Base-by-base conservation (phyloP, 371 early-diverging fungal species). In the Pancytospora epiphaga region DNA sequence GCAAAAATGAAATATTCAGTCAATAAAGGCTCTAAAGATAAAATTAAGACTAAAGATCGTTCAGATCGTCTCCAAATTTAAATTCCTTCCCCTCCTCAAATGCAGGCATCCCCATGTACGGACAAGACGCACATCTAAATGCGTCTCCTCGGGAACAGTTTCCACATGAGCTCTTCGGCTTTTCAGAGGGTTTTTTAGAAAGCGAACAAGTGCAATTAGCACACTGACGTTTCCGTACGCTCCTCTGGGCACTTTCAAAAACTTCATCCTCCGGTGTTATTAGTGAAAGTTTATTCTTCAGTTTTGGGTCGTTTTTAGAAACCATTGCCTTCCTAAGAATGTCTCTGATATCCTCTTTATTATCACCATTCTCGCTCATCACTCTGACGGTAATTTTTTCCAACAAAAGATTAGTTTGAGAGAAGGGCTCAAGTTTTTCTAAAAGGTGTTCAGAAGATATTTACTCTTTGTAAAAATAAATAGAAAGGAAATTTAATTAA, bases 131-230 rank as follows among this genome's bases (percentile, higher is more conserved):
- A 83, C 98, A 98, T 62, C 98, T 86, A 85, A 95, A 98, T 4
- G 95, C 96, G 85, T 98, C 98, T 15, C 98, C 98, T 36, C 95
- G 82, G 66, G 89, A 89, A 81, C 98, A 98, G 85, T 88, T 85
- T 36, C 86, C 85, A 76, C 85, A 86, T 19, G 79, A 58, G 19
- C 62, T 71, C 19, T 43, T 36, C 32, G 50, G 1, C 27, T 51
- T 39, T 40, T 25, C 4, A 29, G 27, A 34, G 30, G 12, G 9
- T 34, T 27, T 34, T 19, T 27, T 54, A 9, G 54, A 54, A 12
- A 30, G 47, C 0, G 66, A 74, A 57, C 81, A 81, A 15, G 79
- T 78, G 62, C 81, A 81, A 58, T 77, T 77, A 0, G 74, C 77
- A 70, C 81, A 81, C 18, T 70, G 43, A 22, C 70, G 51, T 22